Evolutionary conservation across 371 early-diverging fungal species (phyloP).

Genomic region (Mortierella sp.): DNA sequence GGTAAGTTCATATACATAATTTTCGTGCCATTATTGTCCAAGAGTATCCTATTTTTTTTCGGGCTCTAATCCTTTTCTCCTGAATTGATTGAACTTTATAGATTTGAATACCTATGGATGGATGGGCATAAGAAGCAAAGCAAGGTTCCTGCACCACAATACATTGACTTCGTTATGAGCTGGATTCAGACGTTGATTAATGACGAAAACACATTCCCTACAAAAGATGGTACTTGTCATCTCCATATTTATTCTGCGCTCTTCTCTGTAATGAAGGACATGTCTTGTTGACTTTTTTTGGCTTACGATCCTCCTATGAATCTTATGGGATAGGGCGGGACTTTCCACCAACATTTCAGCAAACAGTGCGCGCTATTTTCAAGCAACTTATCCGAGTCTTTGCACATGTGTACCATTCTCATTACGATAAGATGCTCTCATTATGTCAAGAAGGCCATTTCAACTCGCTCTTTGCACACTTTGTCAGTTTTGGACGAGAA

Average conservation of each 20-base stretch:
- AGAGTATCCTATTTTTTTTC: too few species aligned
- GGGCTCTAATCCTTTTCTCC: neutral
- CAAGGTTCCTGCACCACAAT: constrained; percentile 92
- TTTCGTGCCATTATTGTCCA: neutral
- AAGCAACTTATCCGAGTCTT: constrained; percentile 91
- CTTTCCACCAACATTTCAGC: constrained; percentile 86
- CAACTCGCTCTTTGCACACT: constrained; percentile 95
- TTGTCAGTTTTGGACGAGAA: constrained; percentile 90
- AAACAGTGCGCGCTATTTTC: constrained; percentile 77
- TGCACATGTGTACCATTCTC: constrained; percentile 95
- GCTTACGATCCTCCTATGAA: constrained; percentile 70
- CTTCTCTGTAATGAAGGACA: neutral
- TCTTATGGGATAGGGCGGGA: constrained; percentile 64
- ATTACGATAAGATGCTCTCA: constrained; percentile 88
- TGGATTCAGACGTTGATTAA: constrained; percentile 89
- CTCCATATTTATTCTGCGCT: neutral
- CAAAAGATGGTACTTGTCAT: constrained; percentile 43
- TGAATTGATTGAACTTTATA: constrained; percentile 35
- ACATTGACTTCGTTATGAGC: constrained; percentile 93
- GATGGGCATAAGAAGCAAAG: constrained; percentile 87
- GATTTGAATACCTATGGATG: constrained; percentile 91
- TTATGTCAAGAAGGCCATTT: constrained; percentile 90
- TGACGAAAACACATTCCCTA: constrained; percentile 75
- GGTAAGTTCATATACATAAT: constrained; percentile 59
- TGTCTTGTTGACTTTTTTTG: constrained; percentile 71